These are phyloP conservation scores for Annulohypoxylon bovei DNA, from an alignment of 495 filamentous ascomycete genomes.

Conservation along the genomic window DNA sequence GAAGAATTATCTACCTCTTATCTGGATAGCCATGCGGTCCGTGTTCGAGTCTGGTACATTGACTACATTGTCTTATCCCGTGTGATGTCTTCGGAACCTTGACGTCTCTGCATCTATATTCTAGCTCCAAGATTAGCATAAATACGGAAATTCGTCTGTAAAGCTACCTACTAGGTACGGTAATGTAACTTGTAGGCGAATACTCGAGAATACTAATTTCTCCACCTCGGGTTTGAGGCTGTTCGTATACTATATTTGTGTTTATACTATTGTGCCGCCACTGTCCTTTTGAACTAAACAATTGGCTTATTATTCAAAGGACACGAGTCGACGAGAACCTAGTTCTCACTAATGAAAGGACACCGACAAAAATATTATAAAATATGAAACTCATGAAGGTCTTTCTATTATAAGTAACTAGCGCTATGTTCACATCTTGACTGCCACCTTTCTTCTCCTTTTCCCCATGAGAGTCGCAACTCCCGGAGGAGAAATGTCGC, in stretches of 20 bases:
- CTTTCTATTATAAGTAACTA: not conserved
- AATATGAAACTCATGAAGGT: not conserved
- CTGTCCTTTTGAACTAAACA: not conserved
- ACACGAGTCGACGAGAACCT: not conserved
- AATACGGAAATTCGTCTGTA: not conserved
- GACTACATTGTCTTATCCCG: not conserved
- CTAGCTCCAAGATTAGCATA: not conserved
- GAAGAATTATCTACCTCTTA: no score
- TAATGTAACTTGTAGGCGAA: not conserved
- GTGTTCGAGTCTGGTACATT: not conserved
- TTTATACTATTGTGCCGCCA: not conserved
- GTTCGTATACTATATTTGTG: not conserved
- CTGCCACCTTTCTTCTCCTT: not conserved
- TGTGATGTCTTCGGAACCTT: not conserved
- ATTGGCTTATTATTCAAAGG: not conserved
- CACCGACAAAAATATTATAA: not conserved
- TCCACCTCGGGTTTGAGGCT: not conserved
- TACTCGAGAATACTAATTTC: not conserved
- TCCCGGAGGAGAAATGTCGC: slow-evolving; percentile 2
- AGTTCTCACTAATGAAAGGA: not conserved
- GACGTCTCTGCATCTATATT: not conserved
- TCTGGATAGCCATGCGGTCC: no score
- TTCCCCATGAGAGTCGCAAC: not conserved
- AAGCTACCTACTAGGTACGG: not conserved
- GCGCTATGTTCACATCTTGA: not conserved